phyloP scores from a whole-genome alignment of 208 protist species.

The Leishmania tarentolae region DNA sequence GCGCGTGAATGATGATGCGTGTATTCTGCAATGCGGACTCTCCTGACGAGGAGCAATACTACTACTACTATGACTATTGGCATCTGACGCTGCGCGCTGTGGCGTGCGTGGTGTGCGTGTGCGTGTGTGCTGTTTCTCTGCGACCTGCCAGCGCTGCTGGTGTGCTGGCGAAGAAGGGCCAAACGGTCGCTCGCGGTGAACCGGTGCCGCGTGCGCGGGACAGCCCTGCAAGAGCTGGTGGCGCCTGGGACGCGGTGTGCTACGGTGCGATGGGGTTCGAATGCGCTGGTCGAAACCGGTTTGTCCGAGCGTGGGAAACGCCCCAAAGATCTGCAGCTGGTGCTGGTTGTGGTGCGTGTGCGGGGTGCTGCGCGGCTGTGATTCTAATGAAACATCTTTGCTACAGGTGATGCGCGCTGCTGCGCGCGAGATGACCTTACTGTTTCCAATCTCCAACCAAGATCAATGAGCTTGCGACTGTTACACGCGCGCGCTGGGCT shows the following conservation, averaged over 20 bases:
- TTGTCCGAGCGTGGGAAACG: conserved; percentile 57
- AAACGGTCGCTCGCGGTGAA: conserved; percentile 17
- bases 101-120: neutral
- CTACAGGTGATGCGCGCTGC: conserved; percentile 40
- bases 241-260: neutral
- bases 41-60: conserved; percentile 27
- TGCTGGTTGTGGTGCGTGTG: neutral
- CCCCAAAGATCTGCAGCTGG: conserved; percentile 34
- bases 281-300: conserved; percentile 45
- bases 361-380: conserved; percentile 19
- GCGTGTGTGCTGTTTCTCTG: neutral
- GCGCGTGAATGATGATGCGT: conserved; percentile 29
- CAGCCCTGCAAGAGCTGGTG: conserved; percentile 16
- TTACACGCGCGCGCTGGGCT: neutral
- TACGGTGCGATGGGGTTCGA: conserved; percentile 35
- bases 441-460: conserved; percentile 44
- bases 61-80: conserved; percentile 42
- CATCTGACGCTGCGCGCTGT: conserved; percentile 25
- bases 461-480: conserved; percentile 42
- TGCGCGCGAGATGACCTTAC: conserved; percentile 40
- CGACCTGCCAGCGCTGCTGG: neutral
- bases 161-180: neutral
- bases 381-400: conserved; percentile 52
- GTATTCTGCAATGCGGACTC: conserved; percentile 36
- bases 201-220: conserved; percentile 16